Base-by-base conservation (phyloP, 2,329 filamentous ascomycete genomes). In the Alternaria brassicicola region DNA sequence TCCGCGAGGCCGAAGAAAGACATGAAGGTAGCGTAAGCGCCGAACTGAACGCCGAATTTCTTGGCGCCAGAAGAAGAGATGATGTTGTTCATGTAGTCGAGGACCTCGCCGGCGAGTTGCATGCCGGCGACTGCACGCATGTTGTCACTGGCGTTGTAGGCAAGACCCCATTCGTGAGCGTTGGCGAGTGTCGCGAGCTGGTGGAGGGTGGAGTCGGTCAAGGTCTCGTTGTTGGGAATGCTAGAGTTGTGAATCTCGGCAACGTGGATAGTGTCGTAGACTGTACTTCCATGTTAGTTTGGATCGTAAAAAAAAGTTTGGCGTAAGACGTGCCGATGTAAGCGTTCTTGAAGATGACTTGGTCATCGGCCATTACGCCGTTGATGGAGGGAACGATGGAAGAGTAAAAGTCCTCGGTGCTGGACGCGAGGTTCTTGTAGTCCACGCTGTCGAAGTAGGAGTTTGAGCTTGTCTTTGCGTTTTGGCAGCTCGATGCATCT, bases 151-250 rank as follows among this genome's bases (percentile, higher is more conserved):
- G 81, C 78, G 79, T 96, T 94, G 85, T 89, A 96, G 52, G 91
- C 91, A 13, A 95, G 86, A 70, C 88, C 89, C 82, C 86, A 96
- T 77, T 97, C 90, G 76, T 95, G 91, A 57, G 82, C 80, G 74
- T 93, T 88, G 66, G 93, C 93, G 30, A 95, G 86, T n/a, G 85
- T 84, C 67, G 85, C 84, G 55, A 95, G 85, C 73, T 90, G 86
- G 67, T 80, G 74, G 54, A 92, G 81, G 25, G 84, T 84, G 35
- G 80, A 67, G 45, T 87, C 89, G 60, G 93, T 83, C 43, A 91
- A 81, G 50, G 85, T 73, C 23, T 79, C 72, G 3, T 84, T 83
- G 25, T 72, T 70, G 38, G 85, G 82, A 68, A 92, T 89, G 61
- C 79, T 82, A n/a, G 78, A 64, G 76, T 89, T 89, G 78, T 89